Evolutionary conservation across 176 grass and related monocot genomes (phyloP).

Genomic region (Carex myosuroides): DNA sequence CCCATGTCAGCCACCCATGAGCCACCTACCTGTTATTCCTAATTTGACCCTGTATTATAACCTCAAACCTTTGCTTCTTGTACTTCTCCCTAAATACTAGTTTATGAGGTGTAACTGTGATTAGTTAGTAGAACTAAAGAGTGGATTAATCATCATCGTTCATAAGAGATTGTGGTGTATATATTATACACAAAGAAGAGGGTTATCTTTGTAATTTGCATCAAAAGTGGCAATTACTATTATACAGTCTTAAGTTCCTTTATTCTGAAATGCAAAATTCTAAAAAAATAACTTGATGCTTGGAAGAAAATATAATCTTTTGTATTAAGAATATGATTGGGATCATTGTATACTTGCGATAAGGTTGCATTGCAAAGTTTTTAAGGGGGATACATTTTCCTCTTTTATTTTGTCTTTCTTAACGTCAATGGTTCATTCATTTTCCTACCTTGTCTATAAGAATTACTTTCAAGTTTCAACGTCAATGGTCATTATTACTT

Average conservation of each 20-base stretch:
- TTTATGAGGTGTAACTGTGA: conserved; percentile 20
- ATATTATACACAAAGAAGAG: no score
- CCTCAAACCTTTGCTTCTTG: conserved; percentile 56
- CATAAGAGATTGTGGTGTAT: no score
- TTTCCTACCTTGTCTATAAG: no score
- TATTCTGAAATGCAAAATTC: background rate
- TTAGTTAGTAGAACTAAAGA: background rate
- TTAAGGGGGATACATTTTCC: no score
- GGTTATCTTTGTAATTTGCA: background rate
- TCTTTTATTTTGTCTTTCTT: no score
- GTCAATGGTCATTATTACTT: no score
- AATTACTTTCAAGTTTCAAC: no score
- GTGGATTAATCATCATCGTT: no score
- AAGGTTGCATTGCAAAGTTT: no score
- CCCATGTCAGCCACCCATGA: conserved; percentile 71
- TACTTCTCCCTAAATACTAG: conserved; percentile 40
- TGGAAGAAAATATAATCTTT: background rate
- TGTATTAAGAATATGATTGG: no score
- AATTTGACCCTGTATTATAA: conserved; percentile 38
- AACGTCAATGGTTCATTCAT: no score
- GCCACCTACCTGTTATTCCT: conserved; percentile 26
- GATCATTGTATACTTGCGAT: no score
- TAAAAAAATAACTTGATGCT: background rate
- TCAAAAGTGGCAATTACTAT: background rate
- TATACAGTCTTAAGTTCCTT: conserved; percentile 1